Percentiles rank a stretch among this genome's conserved stretches.
Conservation (phyloP, 2,329 filamentous ascomycete species). For the Trichophyton mentagrophytes region DNA sequence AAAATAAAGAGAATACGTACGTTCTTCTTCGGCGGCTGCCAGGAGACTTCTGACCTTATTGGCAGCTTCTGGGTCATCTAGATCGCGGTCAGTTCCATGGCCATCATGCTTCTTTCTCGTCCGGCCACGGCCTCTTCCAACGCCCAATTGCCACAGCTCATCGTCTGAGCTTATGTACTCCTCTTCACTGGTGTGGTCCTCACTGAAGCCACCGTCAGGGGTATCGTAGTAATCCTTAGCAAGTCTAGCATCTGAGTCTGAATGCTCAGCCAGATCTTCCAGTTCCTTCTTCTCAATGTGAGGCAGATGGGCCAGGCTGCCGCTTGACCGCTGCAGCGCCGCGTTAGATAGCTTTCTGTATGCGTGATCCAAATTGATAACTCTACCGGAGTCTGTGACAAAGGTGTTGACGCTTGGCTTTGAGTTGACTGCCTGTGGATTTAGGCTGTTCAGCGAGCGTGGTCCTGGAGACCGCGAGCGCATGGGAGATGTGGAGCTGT, state of each 20-base stretch:
- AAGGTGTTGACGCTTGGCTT: slow-evolving; percentile 31
- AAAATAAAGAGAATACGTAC: slow-evolving; percentile 38
- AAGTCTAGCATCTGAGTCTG: slow-evolving; percentile 44
- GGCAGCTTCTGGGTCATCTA: slow-evolving; percentile 23
- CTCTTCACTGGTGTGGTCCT: slow-evolving; percentile 29
- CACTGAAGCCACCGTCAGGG: slow-evolving; percentile 48
- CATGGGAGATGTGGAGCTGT: slow-evolving; percentile 19
- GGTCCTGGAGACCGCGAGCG: slow-evolving; percentile 25
- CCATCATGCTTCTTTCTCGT: slow-evolving; percentile 18
- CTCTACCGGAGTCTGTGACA: slow-evolving; percentile 47
- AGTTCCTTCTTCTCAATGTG: slow-evolving; percentile 34
- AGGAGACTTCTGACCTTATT: slow-evolving; percentile 48
- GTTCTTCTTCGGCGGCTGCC: slow-evolving; percentile 65
- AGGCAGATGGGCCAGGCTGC: slow-evolving; percentile 51
- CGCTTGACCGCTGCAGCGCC: slow-evolving; percentile 50
- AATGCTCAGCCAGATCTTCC: slow-evolving; percentile 28
- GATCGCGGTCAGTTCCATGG: slow-evolving; percentile 9
- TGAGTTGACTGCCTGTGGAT: slow-evolving; percentile 30
- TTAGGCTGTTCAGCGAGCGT: slow-evolving; percentile 30
- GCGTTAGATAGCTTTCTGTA: slow-evolving; percentile 62
- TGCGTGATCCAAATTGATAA: slow-evolving; percentile 55
- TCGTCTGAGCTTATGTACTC: slow-evolving; percentile 47
- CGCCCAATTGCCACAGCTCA: slow-evolving; percentile 40
- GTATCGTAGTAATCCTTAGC: slow-evolving; percentile 58
- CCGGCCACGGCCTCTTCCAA: slow-evolving; percentile 28